These are phyloP conservation scores for Pseudocercospora pini-densiflorae DNA, from an alignment of 2,329 filamentous ascomycete genomes.

Conservation along the genomic window DNA sequence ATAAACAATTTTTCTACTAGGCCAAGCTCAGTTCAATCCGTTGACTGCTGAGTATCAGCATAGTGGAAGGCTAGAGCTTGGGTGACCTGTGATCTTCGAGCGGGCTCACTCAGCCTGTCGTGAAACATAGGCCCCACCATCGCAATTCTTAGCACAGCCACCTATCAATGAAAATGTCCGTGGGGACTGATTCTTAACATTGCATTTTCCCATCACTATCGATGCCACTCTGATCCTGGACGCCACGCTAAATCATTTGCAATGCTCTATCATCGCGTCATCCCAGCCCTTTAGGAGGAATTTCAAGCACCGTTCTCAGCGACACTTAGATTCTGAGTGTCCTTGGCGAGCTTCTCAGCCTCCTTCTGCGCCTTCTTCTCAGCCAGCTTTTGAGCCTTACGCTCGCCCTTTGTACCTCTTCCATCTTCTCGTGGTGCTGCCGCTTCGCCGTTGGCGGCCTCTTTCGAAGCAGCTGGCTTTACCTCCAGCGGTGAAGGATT, in stretches of 20 bases:
- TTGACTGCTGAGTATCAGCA: neutral
- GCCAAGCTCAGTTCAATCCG: no score
- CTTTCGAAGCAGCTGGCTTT: conserved; percentile 27
- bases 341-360: conserved; percentile 13
- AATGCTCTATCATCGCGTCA: neutral
- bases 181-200: neutral
- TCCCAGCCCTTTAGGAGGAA: neutral
- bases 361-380: conserved; percentile 50
- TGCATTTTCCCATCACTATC: neutral
- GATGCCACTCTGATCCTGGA: neutral
- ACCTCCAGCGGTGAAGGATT: conserved; percentile 56
- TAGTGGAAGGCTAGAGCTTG: neutral
- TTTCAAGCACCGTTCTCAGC: neutral
- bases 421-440: conserved; percentile 33
- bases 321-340: neutral
- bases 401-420: conserved; percentile 40
- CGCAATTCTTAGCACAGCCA: no score
- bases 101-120: no score
- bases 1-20: no score
- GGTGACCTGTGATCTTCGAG: no score
- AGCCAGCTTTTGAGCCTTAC: conserved; percentile 56
- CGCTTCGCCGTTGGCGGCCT: conserved; percentile 24
- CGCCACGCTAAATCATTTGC: neutral
- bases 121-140: no score
- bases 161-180: neutral